These are phyloP conservation scores for Lippia alba DNA, from an alignment of 305 asterid species.

Conservation along the genomic window DNA sequence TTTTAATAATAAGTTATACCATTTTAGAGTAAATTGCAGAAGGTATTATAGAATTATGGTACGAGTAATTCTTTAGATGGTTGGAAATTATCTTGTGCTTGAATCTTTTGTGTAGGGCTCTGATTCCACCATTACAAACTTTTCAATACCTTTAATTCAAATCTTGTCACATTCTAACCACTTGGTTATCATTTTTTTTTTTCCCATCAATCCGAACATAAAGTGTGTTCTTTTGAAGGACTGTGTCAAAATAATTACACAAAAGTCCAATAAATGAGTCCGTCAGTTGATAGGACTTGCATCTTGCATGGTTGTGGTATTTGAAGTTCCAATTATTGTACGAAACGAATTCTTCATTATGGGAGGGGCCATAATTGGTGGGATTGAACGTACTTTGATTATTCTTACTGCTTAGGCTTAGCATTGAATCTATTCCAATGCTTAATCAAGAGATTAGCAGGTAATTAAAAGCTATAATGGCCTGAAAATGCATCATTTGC, in stretches of 20 bases:
- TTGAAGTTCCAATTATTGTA: no score
- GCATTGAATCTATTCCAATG: not conserved
- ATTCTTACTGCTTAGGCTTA: no score
- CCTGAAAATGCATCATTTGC: constrained; percentile 7
- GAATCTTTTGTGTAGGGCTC: constrained; percentile 15
- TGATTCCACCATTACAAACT: constrained; percentile 13
- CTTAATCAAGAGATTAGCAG: not conserved
- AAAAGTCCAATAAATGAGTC: no score
- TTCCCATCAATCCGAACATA: not conserved
- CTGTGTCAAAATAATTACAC: no score
- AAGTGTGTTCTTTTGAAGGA: not conserved
- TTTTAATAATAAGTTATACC: no score
- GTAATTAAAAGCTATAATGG: not conserved
- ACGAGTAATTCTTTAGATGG: not conserved
- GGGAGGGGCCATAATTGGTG: no score
- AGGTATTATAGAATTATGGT: no score
- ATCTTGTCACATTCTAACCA: constrained; percentile 20
- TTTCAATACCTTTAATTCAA: not conserved
- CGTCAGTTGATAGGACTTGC: no score
- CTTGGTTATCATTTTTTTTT: not conserved
- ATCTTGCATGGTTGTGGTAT: no score
- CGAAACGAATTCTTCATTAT: no score
- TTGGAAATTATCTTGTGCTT: not conserved
- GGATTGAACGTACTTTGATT: no score
- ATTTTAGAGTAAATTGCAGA: not conserved